These are phyloP conservation scores for Globisporangium mamillatum DNA, from an alignment of 352 stramenopile genomes.

Conservation along the genomic window DNA sequence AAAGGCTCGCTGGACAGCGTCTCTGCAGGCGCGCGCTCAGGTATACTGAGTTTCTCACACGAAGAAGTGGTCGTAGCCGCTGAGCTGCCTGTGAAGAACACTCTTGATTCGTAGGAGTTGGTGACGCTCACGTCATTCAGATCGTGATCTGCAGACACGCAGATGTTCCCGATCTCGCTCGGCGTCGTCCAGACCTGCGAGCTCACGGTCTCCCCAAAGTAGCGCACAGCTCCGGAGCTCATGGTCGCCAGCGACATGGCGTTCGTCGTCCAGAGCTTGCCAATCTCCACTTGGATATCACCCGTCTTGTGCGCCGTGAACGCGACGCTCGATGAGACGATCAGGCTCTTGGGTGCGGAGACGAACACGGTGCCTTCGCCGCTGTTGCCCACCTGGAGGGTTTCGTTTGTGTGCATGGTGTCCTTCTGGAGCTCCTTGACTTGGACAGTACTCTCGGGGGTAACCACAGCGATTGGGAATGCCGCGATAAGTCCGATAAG, in stretches of 20 bases:
- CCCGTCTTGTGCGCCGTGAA: conserved; percentile 8
- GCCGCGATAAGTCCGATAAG: not conserved
- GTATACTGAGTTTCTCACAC: conserved; percentile 2
- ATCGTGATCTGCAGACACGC: not conserved
- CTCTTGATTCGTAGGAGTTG: not conserved
- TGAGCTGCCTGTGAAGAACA: conserved; percentile 2
- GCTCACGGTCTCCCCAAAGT: not conserved
- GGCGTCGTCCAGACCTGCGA: conserved; percentile 2
- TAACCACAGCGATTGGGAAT: not conserved
- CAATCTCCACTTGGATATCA: conserved; percentile 5
- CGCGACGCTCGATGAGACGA: conserved; percentile 2
- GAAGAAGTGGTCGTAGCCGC: not conserved
- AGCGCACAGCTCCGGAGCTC: not conserved
- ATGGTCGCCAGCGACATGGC: not conserved
- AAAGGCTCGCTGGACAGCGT: not conserved
- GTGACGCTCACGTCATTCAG: conserved; percentile 6
- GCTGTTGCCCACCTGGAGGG: conserved; percentile 6
- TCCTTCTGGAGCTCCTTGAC: conserved; percentile 11
- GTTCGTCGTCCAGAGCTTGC: conserved; percentile 2
- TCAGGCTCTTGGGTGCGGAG: not conserved
- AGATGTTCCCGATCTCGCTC: conserved; percentile 6
- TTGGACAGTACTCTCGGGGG: not conserved
- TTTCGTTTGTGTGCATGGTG: not conserved
- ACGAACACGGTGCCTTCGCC: conserved; percentile 11
- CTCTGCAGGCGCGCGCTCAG: not conserved